phyloP scores from a whole-genome alignment of 176 grass and related monocot species.

The Oryza meridionalis region DNA sequence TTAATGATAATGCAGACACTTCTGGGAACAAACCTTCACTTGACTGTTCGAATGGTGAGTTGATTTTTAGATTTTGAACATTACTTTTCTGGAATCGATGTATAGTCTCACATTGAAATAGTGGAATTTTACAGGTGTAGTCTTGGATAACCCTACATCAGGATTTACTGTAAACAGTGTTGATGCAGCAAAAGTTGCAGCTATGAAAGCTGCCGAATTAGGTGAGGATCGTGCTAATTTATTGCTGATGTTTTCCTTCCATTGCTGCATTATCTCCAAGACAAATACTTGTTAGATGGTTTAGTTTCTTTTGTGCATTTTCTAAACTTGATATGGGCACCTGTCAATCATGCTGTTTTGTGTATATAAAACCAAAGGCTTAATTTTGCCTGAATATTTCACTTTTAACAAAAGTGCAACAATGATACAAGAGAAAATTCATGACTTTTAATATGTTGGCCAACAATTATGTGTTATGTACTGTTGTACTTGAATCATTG shows the following conservation, averaged over 20 bases:
- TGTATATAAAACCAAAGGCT: conserved; percentile 2
- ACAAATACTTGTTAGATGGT: not conserved
- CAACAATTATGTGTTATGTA: not conserved
- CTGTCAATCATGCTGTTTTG: conserved; percentile 27
- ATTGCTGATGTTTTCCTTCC: conserved; percentile 22
- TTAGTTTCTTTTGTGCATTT: conserved; percentile 29
- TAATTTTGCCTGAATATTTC: conserved; percentile 22
- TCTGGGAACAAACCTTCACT: conserved; percentile 25
- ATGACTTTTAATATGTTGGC: not conserved
- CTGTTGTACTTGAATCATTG: not conserved
- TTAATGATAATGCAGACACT: conserved; percentile 37
- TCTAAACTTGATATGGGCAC: conserved; percentile 23
- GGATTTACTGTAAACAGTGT: conserved; percentile 43
- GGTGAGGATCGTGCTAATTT: conserved; percentile 41
- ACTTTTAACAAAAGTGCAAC: not conserved
- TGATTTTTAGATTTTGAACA: conserved; percentile 18
- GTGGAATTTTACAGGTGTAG: conserved; percentile 4
- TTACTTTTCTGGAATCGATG: conserved; percentile 25
- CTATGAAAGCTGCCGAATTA: conserved; percentile 90
- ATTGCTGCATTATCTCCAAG: conserved; percentile 15
- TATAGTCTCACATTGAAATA: conserved; percentile 5
- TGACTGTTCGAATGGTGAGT: conserved; percentile 37
- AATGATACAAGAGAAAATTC: not conserved
- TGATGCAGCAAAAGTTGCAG: conserved; percentile 86
- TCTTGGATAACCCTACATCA: conserved; percentile 38